Conservation (phyloP, 306 rosid species). For the Vigna hirtella region DNA sequence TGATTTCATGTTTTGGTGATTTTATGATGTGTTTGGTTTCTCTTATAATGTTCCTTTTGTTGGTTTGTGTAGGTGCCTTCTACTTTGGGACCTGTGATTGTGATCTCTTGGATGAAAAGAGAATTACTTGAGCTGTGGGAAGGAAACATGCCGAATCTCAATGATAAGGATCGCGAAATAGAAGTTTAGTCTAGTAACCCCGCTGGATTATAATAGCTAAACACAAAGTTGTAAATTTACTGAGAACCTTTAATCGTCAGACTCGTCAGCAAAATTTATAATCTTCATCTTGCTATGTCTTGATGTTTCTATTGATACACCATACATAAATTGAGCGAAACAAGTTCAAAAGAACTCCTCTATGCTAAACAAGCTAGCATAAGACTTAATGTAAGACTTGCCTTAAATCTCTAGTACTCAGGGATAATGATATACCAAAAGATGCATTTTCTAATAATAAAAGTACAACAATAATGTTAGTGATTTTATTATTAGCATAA, state of each 20-base stretch:
- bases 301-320: slow-evolving; percentile 32
- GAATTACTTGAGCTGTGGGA: slow-evolving; percentile 93
- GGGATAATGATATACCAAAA: neutral
- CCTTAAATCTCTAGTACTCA: neutral
- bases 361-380: neutral
- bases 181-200: slow-evolving; percentile 60
- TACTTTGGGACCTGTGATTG: slow-evolving; percentile 85
- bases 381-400: neutral
- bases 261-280: slow-evolving; percentile 40
- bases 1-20: slow-evolving; percentile 2
- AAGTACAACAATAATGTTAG: neutral
- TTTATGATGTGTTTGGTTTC: neutral
- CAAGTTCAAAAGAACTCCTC: slow-evolving; percentile 14
- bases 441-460: neutral
- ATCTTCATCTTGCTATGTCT: slow-evolving; percentile 38
- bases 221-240: slow-evolving; percentile 68
- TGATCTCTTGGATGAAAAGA: slow-evolving; percentile 78
- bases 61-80: slow-evolving; percentile 84
- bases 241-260: slow-evolving; percentile 49
- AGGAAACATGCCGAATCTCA: slow-evolving; percentile 62
- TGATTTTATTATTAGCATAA: too few species aligned
- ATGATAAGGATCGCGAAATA: slow-evolving; percentile 72
- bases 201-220: slow-evolving; percentile 37
- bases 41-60: neutral
- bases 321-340: slow-evolving; percentile 21